A percentile compares a stretch with the other conserved stretches of the same genome.
Conservation (phyloP, 208 protist genomes). For the Trypanosoma rangeli region DNA sequence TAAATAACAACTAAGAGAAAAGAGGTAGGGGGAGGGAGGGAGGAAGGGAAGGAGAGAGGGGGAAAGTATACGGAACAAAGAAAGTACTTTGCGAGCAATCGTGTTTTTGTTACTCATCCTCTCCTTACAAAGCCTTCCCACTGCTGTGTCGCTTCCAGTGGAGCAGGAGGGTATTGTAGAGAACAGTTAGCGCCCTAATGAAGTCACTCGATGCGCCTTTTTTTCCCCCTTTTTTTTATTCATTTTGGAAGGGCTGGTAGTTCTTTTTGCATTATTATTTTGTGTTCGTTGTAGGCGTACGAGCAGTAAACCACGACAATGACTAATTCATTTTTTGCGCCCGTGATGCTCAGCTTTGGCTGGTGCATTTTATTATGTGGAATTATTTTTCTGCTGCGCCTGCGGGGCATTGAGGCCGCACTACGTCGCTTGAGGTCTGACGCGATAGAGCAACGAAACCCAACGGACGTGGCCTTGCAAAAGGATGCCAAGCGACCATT, state of each 20-base stretch:
- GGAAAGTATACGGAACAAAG: too few species aligned
- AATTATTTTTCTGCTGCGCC: background rate
- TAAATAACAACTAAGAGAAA: conserved; percentile 3
- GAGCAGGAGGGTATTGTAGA: background rate
- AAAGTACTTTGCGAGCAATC: background rate
- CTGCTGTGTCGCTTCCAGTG: background rate
- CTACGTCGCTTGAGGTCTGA: background rate
- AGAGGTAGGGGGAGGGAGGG: background rate
- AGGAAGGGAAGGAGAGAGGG: background rate
- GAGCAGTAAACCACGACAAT: background rate
- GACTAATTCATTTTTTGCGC: background rate
- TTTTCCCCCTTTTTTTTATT: too few species aligned
- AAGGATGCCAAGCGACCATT: conserved; percentile 20
- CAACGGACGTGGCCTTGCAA: background rate
- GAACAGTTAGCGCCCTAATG: too few species aligned
- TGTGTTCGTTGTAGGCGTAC: background rate
- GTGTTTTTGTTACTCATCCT: background rate
- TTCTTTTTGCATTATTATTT: too few species aligned
- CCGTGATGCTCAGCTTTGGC: background rate
- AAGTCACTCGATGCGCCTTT: too few species aligned
- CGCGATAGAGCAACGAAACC: background rate
- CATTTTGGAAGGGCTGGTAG: too few species aligned
- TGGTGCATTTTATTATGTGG: background rate
- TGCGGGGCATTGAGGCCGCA: background rate
- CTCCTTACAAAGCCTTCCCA: background rate